Percentiles rank a stretch among this genome's conserved stretches.
phyloP scores from a whole-genome alignment of 768 basidiomycete species.

The Fibroporia radiculosa region DNA sequence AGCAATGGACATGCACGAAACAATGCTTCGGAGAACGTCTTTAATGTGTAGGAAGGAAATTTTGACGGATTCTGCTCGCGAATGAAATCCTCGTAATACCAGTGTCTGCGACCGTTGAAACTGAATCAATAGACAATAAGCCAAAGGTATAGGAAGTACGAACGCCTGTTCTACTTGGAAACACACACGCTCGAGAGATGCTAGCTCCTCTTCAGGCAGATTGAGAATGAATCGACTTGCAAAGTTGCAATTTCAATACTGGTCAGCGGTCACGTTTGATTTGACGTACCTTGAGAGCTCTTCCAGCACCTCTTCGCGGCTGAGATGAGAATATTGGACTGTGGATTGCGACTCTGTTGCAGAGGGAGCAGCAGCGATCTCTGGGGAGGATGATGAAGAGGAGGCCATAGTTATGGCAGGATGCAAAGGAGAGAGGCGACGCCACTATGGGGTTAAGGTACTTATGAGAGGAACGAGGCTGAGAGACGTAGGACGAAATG shows the following conservation, averaged over 20 bases:
- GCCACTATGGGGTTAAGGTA: conserved; percentile 23
- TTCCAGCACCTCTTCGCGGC: conserved; percentile 81
- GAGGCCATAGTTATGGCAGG: conserved; percentile 48
- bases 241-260: no score
- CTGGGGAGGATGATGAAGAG: conserved; percentile 74
- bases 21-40: conserved; percentile 88
- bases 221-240: conserved; percentile 91
- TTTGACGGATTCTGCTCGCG: conserved; percentile 76
- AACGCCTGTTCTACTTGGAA: conserved; percentile 99
- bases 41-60: conserved; percentile 82
- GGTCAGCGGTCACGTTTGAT: conserved; percentile 1
- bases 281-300: conserved; percentile 74
- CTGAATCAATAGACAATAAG: conserved; percentile 6
- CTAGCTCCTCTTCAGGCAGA: conserved; percentile 87
- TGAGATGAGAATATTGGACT: conserved; percentile 55
- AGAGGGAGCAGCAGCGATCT: conserved; percentile 38
- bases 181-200: conserved; percentile 87
- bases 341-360: conserved; percentile 34
- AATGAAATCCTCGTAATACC: conserved; percentile 99
- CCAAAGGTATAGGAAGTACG: conserved; percentile 25
- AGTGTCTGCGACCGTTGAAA: conserved; percentile 57
- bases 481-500: background rate
- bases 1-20: conserved; percentile 81
- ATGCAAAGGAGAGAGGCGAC: conserved; percentile 21
- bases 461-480: conserved; percentile 7